These are phyloP conservation scores for Fusarium papillatum DNA, from an alignment of 2,329 filamentous ascomycete genomes.

Conservation along the genomic window DNA sequence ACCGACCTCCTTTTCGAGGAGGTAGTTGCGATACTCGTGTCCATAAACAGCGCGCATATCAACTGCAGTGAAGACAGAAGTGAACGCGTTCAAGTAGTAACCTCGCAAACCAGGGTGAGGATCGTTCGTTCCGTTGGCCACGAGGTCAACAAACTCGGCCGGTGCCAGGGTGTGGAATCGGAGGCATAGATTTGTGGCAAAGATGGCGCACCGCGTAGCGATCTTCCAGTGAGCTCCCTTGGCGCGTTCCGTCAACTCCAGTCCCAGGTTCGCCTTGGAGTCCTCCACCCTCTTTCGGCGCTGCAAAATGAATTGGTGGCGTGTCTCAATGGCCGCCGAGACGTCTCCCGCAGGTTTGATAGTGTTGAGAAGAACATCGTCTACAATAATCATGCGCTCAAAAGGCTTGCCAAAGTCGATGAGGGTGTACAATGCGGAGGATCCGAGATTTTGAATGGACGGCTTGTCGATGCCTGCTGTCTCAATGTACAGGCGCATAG, in stretches of 20 bases:
- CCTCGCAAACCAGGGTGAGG: constrained; percentile 88
- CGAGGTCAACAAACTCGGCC: constrained; percentile 84
- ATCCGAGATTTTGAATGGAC: constrained; percentile 91
- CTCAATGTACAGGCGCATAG: constrained; percentile 91
- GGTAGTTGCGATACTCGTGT: constrained; percentile 89
- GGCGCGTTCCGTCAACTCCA: constrained; percentile 84
- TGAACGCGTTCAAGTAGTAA: constrained; percentile 86
- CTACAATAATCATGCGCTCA: constrained; percentile 87
- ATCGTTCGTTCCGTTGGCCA: constrained; percentile 87
- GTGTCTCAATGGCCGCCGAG: constrained; percentile 64
- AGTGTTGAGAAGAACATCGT: constrained; percentile 77
- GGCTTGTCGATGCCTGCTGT: constrained; percentile 93
- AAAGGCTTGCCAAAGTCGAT: constrained; percentile 93
- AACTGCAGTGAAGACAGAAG: constrained; percentile 82
- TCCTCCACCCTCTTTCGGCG: constrained; percentile 84
- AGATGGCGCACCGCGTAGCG: constrained; percentile 88
- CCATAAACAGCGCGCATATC: constrained; percentile 88
- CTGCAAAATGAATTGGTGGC: constrained; percentile 80
- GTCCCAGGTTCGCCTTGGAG: constrained; percentile 84
- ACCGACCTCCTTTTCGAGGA: constrained; percentile 80
- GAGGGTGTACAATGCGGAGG: constrained; percentile 85
- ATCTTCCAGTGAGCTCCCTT: constrained; percentile 96
- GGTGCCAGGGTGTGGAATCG: constrained; percentile 93
- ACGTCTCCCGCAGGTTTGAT: constrained; percentile 80
- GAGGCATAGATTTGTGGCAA: constrained; percentile 90